Base-by-base conservation (phyloP, 805 yeast species). In the Torulaspora maleeae region DNA sequence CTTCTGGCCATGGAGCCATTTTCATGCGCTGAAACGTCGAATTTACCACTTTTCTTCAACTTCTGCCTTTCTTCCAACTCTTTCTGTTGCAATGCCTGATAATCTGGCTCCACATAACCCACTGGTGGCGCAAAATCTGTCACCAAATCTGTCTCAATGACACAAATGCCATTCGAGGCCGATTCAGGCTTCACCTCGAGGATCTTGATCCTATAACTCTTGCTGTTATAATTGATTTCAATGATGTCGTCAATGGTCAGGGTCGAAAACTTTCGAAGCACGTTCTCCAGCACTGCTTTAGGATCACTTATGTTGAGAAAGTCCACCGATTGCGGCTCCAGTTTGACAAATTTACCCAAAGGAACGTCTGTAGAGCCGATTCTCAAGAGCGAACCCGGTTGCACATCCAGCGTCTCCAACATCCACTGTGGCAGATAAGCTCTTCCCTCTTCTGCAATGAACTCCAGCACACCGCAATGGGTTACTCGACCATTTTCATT, bases 111-210 rank as follows among this genome's bases (percentile, higher is more conserved):
- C 15, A 86, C 96, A 62, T 93, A 93, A 0, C 99, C 99, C 4
- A 91, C 96, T 0, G 99, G 99, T 2, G 99, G 96, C 1, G 97
- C 98, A 71, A 93, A 93, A 61, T 93, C 99, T 0, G 97, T 95
- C 48, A 87, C 95, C 50, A 93, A 73, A 69, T 93, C 99, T 0
- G 99, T 93, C 63, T 93, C 99, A 22, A 93, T 87, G 4, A 93
- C 96, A 72, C 97, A 91, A 11, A 91, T 83, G 48, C 96, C 86
- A 27, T 76, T 69, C 6, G 71, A 68, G 5, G 64, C 55, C 1
- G 79, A 73, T 42, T 83, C 86, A 0, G 98, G 98, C 58, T 86
- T 86, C 22, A 80, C 86, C 57, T 93, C 97, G 37, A 91, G 69
- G 15, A 93, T 90, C 60, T 82, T 85, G 49, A 93, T 88, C 19